phyloP scores from a whole-genome alignment of 2,329 filamentous ascomycete genomes.

The Ophiocordyceps camponoti-floridani region DNA sequence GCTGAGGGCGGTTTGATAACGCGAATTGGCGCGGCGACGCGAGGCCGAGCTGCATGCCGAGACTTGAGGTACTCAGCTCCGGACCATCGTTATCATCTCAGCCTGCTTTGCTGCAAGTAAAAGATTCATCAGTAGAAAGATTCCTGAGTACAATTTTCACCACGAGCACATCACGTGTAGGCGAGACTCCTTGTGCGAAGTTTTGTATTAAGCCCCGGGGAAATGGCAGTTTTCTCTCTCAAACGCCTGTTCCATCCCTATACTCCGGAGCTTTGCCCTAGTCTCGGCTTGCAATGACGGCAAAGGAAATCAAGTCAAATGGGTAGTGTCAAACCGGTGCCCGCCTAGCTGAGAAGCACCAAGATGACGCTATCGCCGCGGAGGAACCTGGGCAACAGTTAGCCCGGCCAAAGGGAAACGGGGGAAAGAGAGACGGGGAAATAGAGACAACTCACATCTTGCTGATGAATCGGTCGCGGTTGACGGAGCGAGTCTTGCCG shows the following conservation, averaged over 20 bases:
- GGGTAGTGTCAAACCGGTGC: background rate
- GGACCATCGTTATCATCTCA: too few species aligned
- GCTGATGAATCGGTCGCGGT: conserved; percentile 96
- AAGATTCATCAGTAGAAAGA: background rate
- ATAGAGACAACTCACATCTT: conserved; percentile 52
- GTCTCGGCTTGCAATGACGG: conserved; percentile 6
- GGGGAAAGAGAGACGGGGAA: background rate
- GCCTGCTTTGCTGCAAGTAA: too few species aligned
- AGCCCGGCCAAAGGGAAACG: background rate
- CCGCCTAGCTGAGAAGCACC: conserved; percentile 53
- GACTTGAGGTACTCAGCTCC: too few species aligned
- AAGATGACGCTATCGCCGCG: conserved; percentile 78
- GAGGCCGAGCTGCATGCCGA: too few species aligned
- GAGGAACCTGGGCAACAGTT: conserved; percentile 46
- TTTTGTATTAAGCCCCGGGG: background rate
- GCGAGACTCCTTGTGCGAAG: background rate
- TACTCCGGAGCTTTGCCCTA: conserved; percentile 8
- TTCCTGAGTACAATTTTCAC: too few species aligned
- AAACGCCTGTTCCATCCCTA: conserved; percentile 17
- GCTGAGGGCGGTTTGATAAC: too few species aligned
- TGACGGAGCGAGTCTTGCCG: conserved; percentile 58
- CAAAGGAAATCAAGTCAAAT: conserved; percentile 1
- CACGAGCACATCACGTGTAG: too few species aligned
- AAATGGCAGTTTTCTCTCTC: conserved; percentile 9
- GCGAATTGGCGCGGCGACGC: too few species aligned